Evolutionary conservation across 2,329 filamentous ascomycete species (phyloP).

Genomic region (Chaetomium sp.): DNA sequence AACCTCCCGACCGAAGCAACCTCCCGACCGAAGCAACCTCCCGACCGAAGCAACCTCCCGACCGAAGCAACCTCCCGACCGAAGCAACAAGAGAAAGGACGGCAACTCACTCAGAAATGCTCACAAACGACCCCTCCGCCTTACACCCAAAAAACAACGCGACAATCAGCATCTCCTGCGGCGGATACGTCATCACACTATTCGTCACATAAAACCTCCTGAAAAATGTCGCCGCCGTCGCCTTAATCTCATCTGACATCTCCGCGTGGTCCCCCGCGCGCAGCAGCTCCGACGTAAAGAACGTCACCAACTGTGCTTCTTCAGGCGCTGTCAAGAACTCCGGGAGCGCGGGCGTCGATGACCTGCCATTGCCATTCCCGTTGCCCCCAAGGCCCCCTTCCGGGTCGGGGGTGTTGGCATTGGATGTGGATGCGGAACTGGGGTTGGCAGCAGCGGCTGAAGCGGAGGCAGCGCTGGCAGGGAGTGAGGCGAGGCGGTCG

Average conservation of each 20-base stretch:
- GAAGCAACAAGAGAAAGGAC: too few relatives aligned
- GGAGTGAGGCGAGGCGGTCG: conserved; percentile 50
- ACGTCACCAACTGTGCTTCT: conserved; percentile 73
- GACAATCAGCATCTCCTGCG: conserved; percentile 80
- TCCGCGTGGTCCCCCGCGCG: conserved; percentile 50
- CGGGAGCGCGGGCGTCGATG: conserved; percentile 44
- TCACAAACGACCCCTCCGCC: conserved; percentile 76
- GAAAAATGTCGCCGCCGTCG: conserved; percentile 82
- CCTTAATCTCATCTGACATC: conserved; percentile 46
- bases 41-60: too few relatives aligned
- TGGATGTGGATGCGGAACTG: conserved; percentile 25
- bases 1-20: too few relatives aligned
- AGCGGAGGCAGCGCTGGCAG: conserved; percentile 23
- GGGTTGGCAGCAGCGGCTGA: conserved; percentile 9
- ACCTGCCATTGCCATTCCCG: too few relatives aligned
- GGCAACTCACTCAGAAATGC: conserved; percentile 40
- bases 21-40: too few relatives aligned
- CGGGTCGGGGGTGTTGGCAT: conserved; percentile 31
- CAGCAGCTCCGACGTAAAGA: conserved; percentile 59
- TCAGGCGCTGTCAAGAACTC: conserved; percentile 79
- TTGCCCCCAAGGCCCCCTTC: conserved; percentile 18
- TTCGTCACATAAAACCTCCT: conserved; percentile 94
- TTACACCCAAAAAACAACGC: conserved; percentile 92
- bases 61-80: too few relatives aligned
- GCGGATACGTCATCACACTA: conserved; percentile 93